These are phyloP conservation scores for Platismatia glauca DNA, from an alignment of 495 filamentous ascomycete genomes.

Conservation along the genomic window DNA sequence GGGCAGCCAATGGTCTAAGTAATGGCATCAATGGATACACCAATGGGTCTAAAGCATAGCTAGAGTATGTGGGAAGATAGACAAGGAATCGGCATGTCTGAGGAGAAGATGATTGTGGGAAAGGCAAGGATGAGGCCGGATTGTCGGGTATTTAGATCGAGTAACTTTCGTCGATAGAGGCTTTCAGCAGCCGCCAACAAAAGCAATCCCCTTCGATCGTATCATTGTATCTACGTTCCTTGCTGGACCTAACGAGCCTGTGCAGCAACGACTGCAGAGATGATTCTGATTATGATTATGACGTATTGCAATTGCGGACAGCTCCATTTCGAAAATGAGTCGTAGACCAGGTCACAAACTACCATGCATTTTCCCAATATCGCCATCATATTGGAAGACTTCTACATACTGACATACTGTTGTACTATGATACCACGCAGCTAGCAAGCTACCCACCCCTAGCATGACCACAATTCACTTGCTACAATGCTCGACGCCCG, in stretches of 20 bases:
- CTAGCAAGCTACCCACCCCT: background rate
- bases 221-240: background rate
- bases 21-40: slow-evolving; percentile 26
- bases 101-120: background rate
- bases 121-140: background rate
- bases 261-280: background rate
- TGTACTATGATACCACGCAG: too few species aligned
- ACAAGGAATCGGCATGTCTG: too few species aligned
- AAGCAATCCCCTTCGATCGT: background rate
- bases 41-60: slow-evolving; percentile 23
- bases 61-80: too few species aligned
- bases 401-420: background rate
- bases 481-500: slow-evolving; percentile 20
- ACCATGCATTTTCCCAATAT: background rate
- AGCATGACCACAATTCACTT: background rate
- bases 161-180: background rate
- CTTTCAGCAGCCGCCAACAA: background rate
- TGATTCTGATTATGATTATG: background rate
- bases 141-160: background rate
- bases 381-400: background rate
- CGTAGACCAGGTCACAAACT: background rate
- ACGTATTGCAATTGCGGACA: background rate
- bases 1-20: slow-evolving; percentile 18
- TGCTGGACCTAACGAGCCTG: background rate
- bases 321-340: background rate